These are phyloP conservation scores for Lunularia cruciata DNA, from an alignment of 225 moss, liverwort and hornwort genomes.

Conservation along the genomic window DNA sequence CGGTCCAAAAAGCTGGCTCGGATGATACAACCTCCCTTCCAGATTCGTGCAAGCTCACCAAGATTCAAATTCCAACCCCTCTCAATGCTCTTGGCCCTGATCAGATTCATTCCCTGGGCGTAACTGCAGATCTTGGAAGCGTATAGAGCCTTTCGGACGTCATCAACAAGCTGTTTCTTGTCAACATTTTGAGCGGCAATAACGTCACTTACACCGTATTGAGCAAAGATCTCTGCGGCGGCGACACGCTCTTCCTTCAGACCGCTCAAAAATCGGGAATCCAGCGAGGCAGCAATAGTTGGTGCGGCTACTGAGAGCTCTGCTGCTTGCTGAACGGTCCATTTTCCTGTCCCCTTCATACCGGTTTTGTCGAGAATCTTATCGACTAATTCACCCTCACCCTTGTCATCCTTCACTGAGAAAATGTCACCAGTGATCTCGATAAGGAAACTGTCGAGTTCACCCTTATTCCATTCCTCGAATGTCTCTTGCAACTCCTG, in stretches of 20 bases:
- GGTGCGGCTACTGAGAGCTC: slow-evolving; percentile 88
- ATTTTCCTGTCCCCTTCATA: slow-evolving; percentile 92
- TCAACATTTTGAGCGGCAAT: slow-evolving; percentile 61
- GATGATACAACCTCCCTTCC: slow-evolving; percentile 95
- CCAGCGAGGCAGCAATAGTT: slow-evolving; percentile 81
- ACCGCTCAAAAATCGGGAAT: slow-evolving; percentile 81
- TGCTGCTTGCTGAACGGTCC: slow-evolving; percentile 90
- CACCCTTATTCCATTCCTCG: slow-evolving; percentile 76
- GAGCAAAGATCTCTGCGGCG: slow-evolving; percentile 66
- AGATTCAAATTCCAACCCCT: slow-evolving; percentile 71
- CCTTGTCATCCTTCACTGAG: slow-evolving; percentile 66
- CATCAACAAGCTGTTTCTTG: slow-evolving; percentile 78
- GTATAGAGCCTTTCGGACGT: slow-evolving; percentile 80
- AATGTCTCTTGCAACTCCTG: slow-evolving; percentile 65
- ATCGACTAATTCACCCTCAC: slow-evolving; percentile 76
- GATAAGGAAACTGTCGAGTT: slow-evolving; percentile 83
- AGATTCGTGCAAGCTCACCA: slow-evolving; percentile 87
- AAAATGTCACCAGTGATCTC: slow-evolving; percentile 91
- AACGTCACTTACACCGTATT: slow-evolving; percentile 70
- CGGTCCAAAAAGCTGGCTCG: slow-evolving; percentile 68
- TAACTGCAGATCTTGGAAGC: slow-evolving; percentile 94
- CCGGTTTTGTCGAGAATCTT: slow-evolving; percentile 93
- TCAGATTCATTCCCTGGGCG: slow-evolving; percentile 92
- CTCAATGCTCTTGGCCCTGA: slow-evolving; percentile 86
- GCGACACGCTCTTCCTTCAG: slow-evolving; percentile 85